Evolutionary conservation across 495 filamentous ascomycete genomes (phyloP).

Genomic region (Penicillium coprophilum): DNA sequence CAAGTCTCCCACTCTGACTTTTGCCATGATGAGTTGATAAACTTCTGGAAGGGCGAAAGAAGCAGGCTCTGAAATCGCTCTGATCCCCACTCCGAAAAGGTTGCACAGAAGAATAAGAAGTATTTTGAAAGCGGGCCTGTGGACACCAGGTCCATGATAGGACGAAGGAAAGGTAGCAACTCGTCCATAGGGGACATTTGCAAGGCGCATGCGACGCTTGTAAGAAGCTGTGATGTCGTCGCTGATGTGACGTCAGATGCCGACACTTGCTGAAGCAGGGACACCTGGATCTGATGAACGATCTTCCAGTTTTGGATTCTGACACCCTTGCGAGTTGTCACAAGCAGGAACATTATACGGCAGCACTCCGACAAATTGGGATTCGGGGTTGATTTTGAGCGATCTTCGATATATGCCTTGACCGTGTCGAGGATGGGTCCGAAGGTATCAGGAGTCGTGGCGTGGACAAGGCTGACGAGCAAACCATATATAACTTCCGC

Average conservation of each 20-base stretch:
- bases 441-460: slow-evolving; percentile 66
- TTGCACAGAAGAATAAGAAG: slow-evolving; percentile 82
- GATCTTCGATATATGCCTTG: slow-evolving; percentile 47
- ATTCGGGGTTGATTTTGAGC: slow-evolving; percentile 31
- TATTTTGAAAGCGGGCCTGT: slow-evolving; percentile 59
- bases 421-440: slow-evolving; percentile 59
- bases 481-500: slow-evolving; percentile 70
- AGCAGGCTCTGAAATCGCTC: slow-evolving; percentile 77
- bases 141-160: slow-evolving; percentile 62
- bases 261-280: slow-evolving; percentile 50
- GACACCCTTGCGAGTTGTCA: slow-evolving; percentile 73
- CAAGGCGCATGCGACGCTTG: slow-evolving; percentile 63
- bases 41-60: slow-evolving; percentile 81
- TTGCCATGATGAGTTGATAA: slow-evolving; percentile 70
- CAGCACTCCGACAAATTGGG: slow-evolving; percentile 53
- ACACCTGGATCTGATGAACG: slow-evolving; percentile 57
- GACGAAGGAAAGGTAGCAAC: slow-evolving; percentile 64
- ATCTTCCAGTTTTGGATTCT: slow-evolving; percentile 71
- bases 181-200: slow-evolving; percentile 78
- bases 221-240: slow-evolving; percentile 58
- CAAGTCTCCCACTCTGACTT: slow-evolving; percentile 66
- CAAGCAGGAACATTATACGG: slow-evolving; percentile 63
- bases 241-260: slow-evolving; percentile 42
- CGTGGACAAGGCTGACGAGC: slow-evolving; percentile 76
- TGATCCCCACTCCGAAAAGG: slow-evolving; percentile 67